Conservation (phyloP, 2,329 filamentous ascomycete genomes). For the Penicillium sp. region DNA sequence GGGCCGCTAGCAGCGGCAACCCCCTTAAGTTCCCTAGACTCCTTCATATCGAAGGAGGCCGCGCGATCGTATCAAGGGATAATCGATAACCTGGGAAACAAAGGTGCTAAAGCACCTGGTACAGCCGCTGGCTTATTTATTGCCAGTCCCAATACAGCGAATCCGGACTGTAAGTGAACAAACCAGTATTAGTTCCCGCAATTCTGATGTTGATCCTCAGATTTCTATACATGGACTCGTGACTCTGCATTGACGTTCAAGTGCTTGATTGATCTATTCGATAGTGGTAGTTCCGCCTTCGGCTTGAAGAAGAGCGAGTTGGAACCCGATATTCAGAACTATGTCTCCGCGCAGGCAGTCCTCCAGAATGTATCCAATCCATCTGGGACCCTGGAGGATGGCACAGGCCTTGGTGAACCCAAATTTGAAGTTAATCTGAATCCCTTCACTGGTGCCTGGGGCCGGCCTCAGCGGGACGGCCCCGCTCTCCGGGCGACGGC, state of each 20-base stretch:
- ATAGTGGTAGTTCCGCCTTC: background rate
- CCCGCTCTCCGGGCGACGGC: constrained; percentile 73
- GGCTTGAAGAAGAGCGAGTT: constrained; percentile 33
- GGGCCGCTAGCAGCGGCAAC: background rate
- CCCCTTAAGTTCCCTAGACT: background rate
- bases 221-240: constrained; percentile 75
- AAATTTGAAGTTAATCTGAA: constrained; percentile 67
- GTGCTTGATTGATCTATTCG: constrained; percentile 65
- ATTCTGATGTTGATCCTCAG: constrained; percentile 39
- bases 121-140: constrained; percentile 53
- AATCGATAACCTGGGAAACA: constrained; percentile 17
- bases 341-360: constrained; percentile 64
- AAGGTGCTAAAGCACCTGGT: constrained; percentile 39
- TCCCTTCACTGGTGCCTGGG: constrained; percentile 65
- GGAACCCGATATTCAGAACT: constrained; percentile 64
- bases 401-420: constrained; percentile 62
- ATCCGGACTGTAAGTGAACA: constrained; percentile 52
- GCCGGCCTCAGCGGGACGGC: constrained; percentile 75
- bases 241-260: constrained; percentile 71
- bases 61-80: background rate
- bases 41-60: background rate
- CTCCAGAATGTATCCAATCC: constrained; percentile 68
- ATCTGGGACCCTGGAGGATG: constrained; percentile 56
- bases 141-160: constrained; percentile 52
- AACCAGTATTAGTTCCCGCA: background rate